A percentile compares a stretch with the other conserved stretches of the same genome.
phyloP scores from a whole-genome alignment of 2,329 filamentous ascomycete genomes.

The Colletotrichum truncatum region DNA sequence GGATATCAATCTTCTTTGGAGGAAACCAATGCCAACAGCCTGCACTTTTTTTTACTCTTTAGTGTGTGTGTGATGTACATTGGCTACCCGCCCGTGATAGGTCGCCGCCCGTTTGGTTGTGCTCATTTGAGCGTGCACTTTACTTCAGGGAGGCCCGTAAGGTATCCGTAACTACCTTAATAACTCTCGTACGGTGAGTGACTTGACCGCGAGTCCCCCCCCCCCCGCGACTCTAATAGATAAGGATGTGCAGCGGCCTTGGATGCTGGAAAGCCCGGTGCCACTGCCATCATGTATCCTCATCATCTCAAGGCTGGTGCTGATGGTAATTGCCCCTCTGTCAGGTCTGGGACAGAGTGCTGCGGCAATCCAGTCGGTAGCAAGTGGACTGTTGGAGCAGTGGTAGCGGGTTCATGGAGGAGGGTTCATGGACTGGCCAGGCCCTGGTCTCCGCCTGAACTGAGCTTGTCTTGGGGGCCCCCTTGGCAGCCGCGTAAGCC shows the following conservation, averaged over 20 bases:
- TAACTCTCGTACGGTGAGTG: neutral
- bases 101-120: neutral
- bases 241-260: neutral
- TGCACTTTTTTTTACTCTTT: too few relatives aligned
- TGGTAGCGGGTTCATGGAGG: neutral
- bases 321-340: neutral
- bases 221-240: neutral
- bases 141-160: neutral
- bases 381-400: neutral
- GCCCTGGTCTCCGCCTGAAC: conserved; percentile 12
- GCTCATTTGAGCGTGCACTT: neutral
- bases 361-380: neutral
- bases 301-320: neutral
- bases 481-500: conserved; percentile 31
- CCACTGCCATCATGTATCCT: conserved; percentile 7
- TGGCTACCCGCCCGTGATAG: neutral
- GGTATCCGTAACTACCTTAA: neutral
- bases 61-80: conserved; percentile 15
- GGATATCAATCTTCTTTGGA: too few relatives aligned
- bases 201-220: neutral
- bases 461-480: conserved; percentile 17
- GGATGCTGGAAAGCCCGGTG: too few relatives aligned
- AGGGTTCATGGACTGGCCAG: neutral
- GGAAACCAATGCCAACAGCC: neutral
- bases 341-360: conserved; percentile 10